Evolutionary conservation across 2,329 filamentous ascomycete genomes (phyloP), one percentile per base, ranked within the genome.

Genomic region (Falciphora oryzae): DNA sequence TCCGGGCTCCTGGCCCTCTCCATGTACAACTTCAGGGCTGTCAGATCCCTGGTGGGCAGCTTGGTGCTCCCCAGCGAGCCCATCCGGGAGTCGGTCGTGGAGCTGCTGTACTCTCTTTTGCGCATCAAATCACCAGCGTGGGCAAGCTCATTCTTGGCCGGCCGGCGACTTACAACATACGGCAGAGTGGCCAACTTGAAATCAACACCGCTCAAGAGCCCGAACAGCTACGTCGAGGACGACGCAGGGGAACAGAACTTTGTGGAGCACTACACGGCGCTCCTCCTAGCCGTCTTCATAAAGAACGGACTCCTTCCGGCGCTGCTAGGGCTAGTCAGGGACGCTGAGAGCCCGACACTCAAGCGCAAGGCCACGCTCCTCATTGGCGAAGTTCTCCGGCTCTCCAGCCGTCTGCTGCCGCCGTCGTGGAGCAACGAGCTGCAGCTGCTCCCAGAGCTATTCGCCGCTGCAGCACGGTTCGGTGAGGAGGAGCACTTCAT

Each of bases 61-160:
- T 80, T 89, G 72, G 79, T 86, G 59, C 75, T 88, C 13, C 85
- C 86, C 0, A 84, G 80, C 64, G 76, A 81, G 7, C 73, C 76
- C 0, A 82, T 88, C 61, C 80, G 85, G 61, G 93, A 96, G 72
- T 89, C 93, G 0, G 87, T 97, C 25, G 83, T 99, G 66, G 95
- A 99, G 74, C 80, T 99, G 16, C 77, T 99, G 25, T 97, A 96
- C 71, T 83, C 83, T 0, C 74, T 89, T 3, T 77, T 99, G 63
- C 88, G 94, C 50, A 97, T 99, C 73, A 98, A 98, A 70, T 89
- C 93, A 65, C 88, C 95, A 58, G 89, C 93, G 11, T 99, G 95
- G 95, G 96, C 95, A 10, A 93, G 92, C 0, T 96, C 94, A 0
- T 99, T 97, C 74, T 84, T 99, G 60, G 95, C 96, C 50, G 96